Base-by-base conservation (phyloP, 768 basidiomycete species). In the Calocybe cyanea region DNA sequence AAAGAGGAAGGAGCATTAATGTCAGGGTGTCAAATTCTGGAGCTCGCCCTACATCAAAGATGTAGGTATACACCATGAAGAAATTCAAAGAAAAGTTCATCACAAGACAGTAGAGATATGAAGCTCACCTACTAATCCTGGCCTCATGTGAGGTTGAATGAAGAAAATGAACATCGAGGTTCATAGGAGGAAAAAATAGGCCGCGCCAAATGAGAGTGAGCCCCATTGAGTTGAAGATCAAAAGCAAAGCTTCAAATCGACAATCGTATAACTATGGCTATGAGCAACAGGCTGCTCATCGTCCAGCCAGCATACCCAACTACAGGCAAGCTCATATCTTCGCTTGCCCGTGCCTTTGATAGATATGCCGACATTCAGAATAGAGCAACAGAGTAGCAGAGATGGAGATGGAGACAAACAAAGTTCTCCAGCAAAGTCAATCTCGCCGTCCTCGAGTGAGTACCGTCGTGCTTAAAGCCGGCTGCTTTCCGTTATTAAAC, bases 241-340 rank as follows among this genome's bases (percentile, higher is more conserved):
- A 48, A 46, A 52, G 56, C 5, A 11, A 15, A 50, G 41, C 46
- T 50, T 42, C 48, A 58, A 48, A 63, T 70, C 73, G 51, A 76
- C 81, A 80, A 88, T 81, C 87, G 87, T 78, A 89, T 89, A 78
- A 86, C 87, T 89, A 62, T 88, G 68, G 73, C 81, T 83, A 89
- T 85, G 87, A 89, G 86, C 75, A 89, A 87, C 79, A 58, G 65
- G 59, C 49, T 66, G 73, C 72, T 63, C 63, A 53, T 57, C 62
- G 60, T 63, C 68, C 57, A 38, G 51, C 50, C 51, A 41, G 50
- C 62, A 63, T 61, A 62, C 66, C 75, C 68, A 77, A 70, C 77
- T 61, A 68, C 67, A 65, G 57, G 63, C 59, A 63, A 61, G 78
- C 87, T 89, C 87, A 60, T 87, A 80, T 89, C 87, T 87, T 87